Conservation (phyloP, 768 basidiomycete species). For the Podaxis rugospora region DNA sequence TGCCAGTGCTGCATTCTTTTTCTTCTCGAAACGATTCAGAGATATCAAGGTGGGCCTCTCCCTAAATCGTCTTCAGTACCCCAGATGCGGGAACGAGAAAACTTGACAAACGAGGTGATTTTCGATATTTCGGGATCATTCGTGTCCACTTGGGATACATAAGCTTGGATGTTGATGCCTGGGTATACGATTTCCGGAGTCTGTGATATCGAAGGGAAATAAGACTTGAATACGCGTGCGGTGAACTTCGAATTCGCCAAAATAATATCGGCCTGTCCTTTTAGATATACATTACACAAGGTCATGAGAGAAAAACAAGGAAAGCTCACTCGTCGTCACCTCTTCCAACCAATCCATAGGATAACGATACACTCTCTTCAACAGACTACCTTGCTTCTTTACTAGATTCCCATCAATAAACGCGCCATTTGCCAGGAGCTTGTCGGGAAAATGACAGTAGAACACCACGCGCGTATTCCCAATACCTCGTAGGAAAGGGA, state of each 20-base stretch:
- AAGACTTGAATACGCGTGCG: constrained; percentile 67
- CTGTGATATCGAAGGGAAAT: constrained; percentile 64
- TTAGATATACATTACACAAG: constrained; percentile 5
- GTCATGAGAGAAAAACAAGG: neutral
- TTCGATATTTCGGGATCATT: constrained; percentile 47
- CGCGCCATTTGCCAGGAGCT: constrained; percentile 74
- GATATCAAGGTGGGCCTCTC: constrained; percentile 75
- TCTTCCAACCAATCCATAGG: constrained; percentile 94
- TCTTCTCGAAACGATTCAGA: constrained; percentile 92
- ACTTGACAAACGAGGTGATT: constrained; percentile 53
- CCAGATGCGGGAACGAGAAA: neutral
- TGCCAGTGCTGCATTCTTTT: constrained; percentile 88
- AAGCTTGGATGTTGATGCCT: constrained; percentile 81
- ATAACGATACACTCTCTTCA: constrained; percentile 77
- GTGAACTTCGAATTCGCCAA: constrained; percentile 93
- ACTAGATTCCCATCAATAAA: constrained; percentile 50
- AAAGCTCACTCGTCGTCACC: constrained; percentile 70
- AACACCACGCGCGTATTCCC: constrained; percentile 83
- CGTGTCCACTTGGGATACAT: constrained; percentile 42
- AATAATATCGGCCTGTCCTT: constrained; percentile 86
- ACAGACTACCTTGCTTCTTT: constrained; percentile 36
- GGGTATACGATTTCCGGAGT: constrained; percentile 88
- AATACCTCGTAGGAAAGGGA: constrained; percentile 73
- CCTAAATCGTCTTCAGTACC: constrained; percentile 25
- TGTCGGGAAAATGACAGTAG: constrained; percentile 98